Base-by-base conservation (phyloP, 2,329 filamentous ascomycete genomes). In the Sphaerulina vaccinii region DNA sequence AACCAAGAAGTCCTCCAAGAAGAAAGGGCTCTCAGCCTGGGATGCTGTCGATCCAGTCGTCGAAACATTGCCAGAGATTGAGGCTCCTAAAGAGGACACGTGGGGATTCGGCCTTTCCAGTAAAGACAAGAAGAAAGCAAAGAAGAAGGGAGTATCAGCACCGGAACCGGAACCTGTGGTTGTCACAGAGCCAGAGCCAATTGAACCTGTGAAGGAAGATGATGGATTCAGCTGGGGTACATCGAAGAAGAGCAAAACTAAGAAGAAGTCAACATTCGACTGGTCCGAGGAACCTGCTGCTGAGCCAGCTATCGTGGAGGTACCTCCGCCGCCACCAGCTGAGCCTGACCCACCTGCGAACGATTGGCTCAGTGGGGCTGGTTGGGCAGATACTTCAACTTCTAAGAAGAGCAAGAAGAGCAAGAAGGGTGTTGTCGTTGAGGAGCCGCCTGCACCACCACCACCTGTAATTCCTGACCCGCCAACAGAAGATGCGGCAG, bases 61-160 rank as follows among this genome's bases (percentile, higher is more conserved):
- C 35, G 27, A n/a, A 32, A 4, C 8, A 10, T 3, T 11, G 8
- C 5, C 8, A 32, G 70, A 71, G 42, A 66, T 67, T n/a, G 72
- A 74, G 52, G 67, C 68, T 22, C 60, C 64, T 3, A 65, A 65
- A 7, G 60, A 59, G 35, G 67, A 70, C 10, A 57, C 60, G 5
- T 73, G 69, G 67, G 56, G 59, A 16, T 57, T 59, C 11, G 62
- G 51, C 10, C 61, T 70, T 49, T 66, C 64, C 18, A 68, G 70
- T 2, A 74, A 73, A 48, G 71, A 75, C 5, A 73, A 74, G 44
- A 76, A 77, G 61, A 73, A 72, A 56, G 54, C 63, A 24, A 77
- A 77, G 64, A 79, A 80, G 65, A 73, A 73, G 51, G 76, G 75
- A n/a, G n/a, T n/a, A n/a, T 56, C 74, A 73, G 27, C 27, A 42